These are phyloP conservation scores for Pleurozium schreberi DNA, from an alignment of 225 moss, liverwort and hornwort genomes.

Conservation along the genomic window DNA sequence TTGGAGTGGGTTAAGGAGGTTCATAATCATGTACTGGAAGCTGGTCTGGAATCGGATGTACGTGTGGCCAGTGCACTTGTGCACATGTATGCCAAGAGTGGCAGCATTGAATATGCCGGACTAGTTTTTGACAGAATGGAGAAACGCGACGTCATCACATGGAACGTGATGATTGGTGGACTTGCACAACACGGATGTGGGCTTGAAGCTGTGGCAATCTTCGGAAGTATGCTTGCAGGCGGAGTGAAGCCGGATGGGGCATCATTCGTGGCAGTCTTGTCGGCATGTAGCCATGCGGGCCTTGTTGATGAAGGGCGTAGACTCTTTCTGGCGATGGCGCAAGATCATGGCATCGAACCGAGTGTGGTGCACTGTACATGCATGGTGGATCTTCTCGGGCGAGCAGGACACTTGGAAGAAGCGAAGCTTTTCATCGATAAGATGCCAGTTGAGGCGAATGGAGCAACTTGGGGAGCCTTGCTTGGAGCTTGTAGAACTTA, in stretches of 20 bases:
- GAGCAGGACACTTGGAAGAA: background rate
- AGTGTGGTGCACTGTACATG: background rate
- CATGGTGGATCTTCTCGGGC: background rate
- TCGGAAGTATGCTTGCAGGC: background rate
- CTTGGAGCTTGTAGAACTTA: background rate
- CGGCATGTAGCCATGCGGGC: background rate
- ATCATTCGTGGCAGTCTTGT: background rate
- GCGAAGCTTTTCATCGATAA: background rate
- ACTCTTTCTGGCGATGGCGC: background rate
- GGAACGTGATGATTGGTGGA: background rate
- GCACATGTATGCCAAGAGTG: background rate
- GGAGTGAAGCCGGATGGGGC: background rate
- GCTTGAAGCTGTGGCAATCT: background rate
- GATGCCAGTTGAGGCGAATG: background rate
- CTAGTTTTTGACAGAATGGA: background rate
- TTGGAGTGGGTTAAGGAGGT: background rate
- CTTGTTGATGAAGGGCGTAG: background rate
- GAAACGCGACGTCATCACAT: background rate
- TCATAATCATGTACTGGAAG: background rate
- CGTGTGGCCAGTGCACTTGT: constrained; percentile 8
- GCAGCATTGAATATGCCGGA: background rate
- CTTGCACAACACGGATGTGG: background rate
- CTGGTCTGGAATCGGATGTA: background rate
- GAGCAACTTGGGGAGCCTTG: background rate
- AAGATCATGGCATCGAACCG: background rate